Evolutionary conservation across 2,329 filamentous ascomycete species (phyloP).

Genomic region (Colletotrichum limetticola): DNA sequence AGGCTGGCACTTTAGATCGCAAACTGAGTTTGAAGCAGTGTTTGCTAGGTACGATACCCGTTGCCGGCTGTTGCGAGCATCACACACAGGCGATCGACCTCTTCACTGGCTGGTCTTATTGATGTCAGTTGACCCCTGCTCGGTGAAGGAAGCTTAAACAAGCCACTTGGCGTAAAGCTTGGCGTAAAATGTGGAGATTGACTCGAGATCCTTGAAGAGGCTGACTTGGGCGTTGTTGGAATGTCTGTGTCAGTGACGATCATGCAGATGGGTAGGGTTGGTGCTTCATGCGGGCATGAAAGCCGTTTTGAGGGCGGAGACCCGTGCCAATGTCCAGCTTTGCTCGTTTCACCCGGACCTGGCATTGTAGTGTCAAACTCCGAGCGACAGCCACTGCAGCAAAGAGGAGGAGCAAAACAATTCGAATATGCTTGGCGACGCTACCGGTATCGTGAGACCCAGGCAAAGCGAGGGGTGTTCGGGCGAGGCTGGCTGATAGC

Average conservation of each 20-base stretch:
- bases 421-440: conserved; percentile 6
- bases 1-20: background rate
- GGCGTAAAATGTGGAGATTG: conserved; percentile 9
- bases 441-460: background rate
- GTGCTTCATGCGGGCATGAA: conserved; percentile 21
- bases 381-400: conserved; percentile 13
- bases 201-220: conserved; percentile 1
- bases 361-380: conserved; percentile 11
- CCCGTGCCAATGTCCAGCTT: conserved; percentile 25
- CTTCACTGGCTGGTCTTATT: background rate
- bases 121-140: background rate
- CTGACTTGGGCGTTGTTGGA: conserved; percentile 4
- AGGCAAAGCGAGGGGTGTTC: conserved; percentile 4
- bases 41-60: background rate
- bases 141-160: conserved; percentile 16
- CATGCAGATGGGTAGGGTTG: conserved; percentile 31
- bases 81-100: background rate
- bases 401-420: conserved; percentile 1
- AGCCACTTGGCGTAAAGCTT: conserved; percentile 21
- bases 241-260: conserved; percentile 30
- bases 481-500: conserved; percentile 7
- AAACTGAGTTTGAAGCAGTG: conserved; percentile 19
- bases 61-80: background rate
- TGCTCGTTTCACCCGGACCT: conserved; percentile 27
- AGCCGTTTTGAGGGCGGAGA: conserved; percentile 31